Percentiles rank a stretch among this genome's conserved stretches.
Conservation (phyloP, 108 stramenopile species). For the Licmophora abbreviata region DNA sequence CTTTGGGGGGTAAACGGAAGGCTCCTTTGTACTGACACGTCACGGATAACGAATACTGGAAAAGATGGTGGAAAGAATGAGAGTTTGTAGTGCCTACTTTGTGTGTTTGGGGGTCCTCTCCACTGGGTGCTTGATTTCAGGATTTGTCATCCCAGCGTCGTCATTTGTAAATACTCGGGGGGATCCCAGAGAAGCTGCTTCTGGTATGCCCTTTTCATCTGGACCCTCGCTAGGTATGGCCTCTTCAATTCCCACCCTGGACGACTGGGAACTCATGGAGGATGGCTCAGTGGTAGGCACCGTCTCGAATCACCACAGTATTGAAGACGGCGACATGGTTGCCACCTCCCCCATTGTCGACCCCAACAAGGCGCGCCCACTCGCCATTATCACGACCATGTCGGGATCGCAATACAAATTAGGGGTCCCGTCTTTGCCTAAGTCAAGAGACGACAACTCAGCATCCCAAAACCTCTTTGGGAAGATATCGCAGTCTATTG, state of each 20-base stretch:
- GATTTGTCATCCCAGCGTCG: no score
- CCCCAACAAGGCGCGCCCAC: conserved; percentile 24
- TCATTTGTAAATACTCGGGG: no score
- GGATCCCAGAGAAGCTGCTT: no score
- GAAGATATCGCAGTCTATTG: conserved; percentile 1
- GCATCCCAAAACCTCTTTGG: neutral
- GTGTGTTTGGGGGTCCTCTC: no score
- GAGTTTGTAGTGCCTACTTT: no score
- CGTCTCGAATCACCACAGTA: conserved; percentile 55
- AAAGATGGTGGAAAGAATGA: no score
- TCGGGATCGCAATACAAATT: conserved; percentile 74
- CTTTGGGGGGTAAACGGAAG: no score
- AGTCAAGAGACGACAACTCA: conserved; percentile 5
- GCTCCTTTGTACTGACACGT: no score
- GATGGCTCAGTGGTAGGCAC: conserved; percentile 59
- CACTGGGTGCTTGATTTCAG: no score
- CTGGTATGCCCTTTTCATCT: no score
- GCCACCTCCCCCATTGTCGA: conserved; percentile 59
- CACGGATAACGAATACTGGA: no score
- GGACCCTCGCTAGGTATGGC: no score
- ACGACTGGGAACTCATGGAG: conserved; percentile 58
- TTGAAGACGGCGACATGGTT: conserved; percentile 73
- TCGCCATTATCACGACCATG: conserved; percentile 45
- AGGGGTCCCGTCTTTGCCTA: conserved; percentile 16
- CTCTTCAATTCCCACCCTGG: conserved; percentile 46